These are phyloP conservation scores for Allium cepa DNA, from an alignment of 106 monocot species.

Conservation along the genomic window DNA sequence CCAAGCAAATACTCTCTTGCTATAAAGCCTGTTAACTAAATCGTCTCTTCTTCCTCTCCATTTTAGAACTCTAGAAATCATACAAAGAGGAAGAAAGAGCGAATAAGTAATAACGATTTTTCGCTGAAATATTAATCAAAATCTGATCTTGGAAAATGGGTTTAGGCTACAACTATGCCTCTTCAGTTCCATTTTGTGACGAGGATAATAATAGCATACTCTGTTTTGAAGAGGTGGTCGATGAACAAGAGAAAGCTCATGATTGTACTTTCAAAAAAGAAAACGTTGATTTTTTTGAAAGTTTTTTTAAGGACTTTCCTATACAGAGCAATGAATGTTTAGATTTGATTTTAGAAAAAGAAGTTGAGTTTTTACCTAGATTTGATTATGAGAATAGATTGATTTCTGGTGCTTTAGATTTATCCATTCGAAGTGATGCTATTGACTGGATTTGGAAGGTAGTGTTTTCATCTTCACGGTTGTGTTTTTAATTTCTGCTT, in stretches of 20 bases:
- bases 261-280: constrained; percentile 2
- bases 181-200: constrained; percentile 49
- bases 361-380: constrained; percentile 35
- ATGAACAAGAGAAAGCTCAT: not conserved
- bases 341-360: constrained; percentile 34
- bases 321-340: constrained; percentile 53
- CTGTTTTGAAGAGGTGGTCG: constrained; percentile 37
- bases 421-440: constrained; percentile 55
- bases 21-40: not conserved
- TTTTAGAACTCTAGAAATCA: not conserved
- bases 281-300: constrained; percentile 28
- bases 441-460: constrained; percentile 89
- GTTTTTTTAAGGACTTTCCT: constrained; percentile 24
- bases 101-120: not conserved
- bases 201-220: constrained; percentile 62
- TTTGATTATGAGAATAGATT: constrained; percentile 44
- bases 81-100: constrained; percentile 3
- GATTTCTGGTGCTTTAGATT: constrained; percentile 36
- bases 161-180: constrained; percentile 27
- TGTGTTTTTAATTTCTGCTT: not conserved
- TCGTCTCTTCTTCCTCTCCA: not conserved
- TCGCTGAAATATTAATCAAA: not conserved
- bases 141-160: constrained; percentile 23
- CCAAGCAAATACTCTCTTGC: not conserved
- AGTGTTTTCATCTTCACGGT: not conserved